Conservation (phyloP, 345 rosid genomes). For the Aquilaria sinensis region DNA sequence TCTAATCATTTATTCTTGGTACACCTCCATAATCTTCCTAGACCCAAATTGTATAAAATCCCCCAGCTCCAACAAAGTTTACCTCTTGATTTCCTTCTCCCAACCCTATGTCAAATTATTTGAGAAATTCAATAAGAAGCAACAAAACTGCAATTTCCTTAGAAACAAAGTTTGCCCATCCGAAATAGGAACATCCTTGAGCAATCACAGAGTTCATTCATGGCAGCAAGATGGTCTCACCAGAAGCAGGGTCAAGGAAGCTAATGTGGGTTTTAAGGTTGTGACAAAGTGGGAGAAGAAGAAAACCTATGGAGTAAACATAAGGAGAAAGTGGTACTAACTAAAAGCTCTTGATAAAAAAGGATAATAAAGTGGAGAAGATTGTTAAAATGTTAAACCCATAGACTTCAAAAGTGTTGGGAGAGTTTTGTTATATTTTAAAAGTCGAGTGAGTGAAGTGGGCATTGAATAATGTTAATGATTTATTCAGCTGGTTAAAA, state of each 20-base stretch:
- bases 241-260: slow-evolving; percentile 10
- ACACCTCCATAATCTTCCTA: slow-evolving; percentile 53
- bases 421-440: too few species aligned
- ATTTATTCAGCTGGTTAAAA: too few species aligned
- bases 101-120: slow-evolving; percentile 40
- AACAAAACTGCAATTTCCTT: slow-evolving; percentile 71
- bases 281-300: too few species aligned
- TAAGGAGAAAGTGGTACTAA: too few species aligned
- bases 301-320: too few species aligned
- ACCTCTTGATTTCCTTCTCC: slow-evolving; percentile 85
- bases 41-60: slow-evolving; percentile 80
- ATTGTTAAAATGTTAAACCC: too few species aligned
- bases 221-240: slow-evolving; percentile 24
- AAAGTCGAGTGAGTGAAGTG: too few species aligned
- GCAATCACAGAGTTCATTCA: slow-evolving; percentile 45
- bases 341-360: too few species aligned
- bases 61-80: slow-evolving; percentile 64
- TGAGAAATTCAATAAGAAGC: slow-evolving; percentile 70
- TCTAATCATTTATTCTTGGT: slow-evolving; percentile 79
- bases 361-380: too few species aligned
- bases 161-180: slow-evolving; percentile 62
- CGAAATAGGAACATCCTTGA: slow-evolving; percentile 55
- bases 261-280: not conserved
- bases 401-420: too few species aligned
- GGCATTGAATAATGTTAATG: too few species aligned